Conservation (phyloP, 2,329 filamentous ascomycete species). For the Penicillium fuscoglaucum region DNA sequence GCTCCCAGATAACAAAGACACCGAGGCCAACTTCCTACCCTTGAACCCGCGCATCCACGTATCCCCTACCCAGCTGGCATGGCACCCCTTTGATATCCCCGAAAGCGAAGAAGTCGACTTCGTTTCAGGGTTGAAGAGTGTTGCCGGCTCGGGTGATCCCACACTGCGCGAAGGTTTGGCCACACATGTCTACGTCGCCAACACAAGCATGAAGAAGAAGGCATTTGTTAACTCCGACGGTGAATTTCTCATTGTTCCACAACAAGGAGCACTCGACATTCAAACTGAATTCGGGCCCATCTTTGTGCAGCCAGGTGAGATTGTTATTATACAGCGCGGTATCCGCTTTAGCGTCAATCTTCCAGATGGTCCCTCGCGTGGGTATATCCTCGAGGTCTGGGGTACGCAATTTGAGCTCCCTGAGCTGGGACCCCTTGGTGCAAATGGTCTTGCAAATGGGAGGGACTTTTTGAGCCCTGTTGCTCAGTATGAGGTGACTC, state of each 20-base stretch:
- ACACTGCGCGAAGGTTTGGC: constrained; percentile 58
- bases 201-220: constrained; percentile 56
- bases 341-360: constrained; percentile 63
- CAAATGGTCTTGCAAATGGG: constrained; percentile 64
- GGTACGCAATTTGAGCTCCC: constrained; percentile 65
- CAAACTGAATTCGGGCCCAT: constrained; percentile 67
- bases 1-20: constrained; percentile 44
- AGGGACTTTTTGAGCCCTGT: constrained; percentile 66
- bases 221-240: constrained; percentile 65
- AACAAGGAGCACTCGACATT: constrained; percentile 65
- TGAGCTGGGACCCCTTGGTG: constrained; percentile 66
- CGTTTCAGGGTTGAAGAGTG: constrained; percentile 55
- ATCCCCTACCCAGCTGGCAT: constrained; percentile 57
- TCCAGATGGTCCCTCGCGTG: constrained; percentile 60
- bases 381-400: constrained; percentile 68
- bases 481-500: constrained; percentile 58
- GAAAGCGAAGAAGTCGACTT: constrained; percentile 53
- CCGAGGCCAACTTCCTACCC: constrained; percentile 35
- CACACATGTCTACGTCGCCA: constrained; percentile 57
- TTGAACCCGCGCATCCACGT: constrained; percentile 57
- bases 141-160: constrained; percentile 58
- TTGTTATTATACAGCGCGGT: constrained; percentile 66
- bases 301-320: constrained; percentile 67
- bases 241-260: constrained; percentile 64
- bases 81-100: constrained; percentile 59